Percentiles rank a stretch among this genome's conserved stretches.
Conservation (phyloP, 164 flowering plant species). For the grape (Vitis vinifera) region ASM3070453v1 NC_081822.1:13003501-13004000, state of each 20-base stretch:
- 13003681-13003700: too few species aligned
- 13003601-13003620: background rate
- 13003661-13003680: too few species aligned
- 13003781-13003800: background rate
- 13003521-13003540: background rate
- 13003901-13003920: constrained; percentile 81
- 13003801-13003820: background rate
- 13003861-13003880: constrained; percentile 43
- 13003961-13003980: background rate
- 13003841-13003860: constrained; percentile 39
- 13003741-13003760: too few species aligned
- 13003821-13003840: background rate
- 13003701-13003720: too few species aligned
- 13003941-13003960: constrained; percentile 63
- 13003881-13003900: constrained; percentile 68
- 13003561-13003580: background rate
- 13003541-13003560: background rate
- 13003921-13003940: constrained; percentile 96
- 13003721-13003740: too few species aligned
- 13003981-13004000: background rate
- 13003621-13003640: background rate
- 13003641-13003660: too few species aligned
- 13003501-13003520: too few species aligned
- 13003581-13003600: background rate
- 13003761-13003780: too few species aligned